A percentile compares a stretch with the other conserved stretches of the same genome.
phyloP scores from a whole-genome alignment of 192 early-diverging fungal species.

The Globomyces pollinis-pini region DNA sequence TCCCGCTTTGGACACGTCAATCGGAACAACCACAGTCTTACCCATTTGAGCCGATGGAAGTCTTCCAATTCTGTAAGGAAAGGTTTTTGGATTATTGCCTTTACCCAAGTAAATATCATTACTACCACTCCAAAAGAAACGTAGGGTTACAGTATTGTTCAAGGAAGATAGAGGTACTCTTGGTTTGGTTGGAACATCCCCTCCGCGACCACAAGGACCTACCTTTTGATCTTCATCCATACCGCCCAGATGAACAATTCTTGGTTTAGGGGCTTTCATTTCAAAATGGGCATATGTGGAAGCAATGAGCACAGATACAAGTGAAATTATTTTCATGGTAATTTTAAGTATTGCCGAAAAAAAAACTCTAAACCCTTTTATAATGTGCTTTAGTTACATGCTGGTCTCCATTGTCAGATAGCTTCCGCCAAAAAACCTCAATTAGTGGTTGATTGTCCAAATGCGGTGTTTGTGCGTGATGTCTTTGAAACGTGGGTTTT shows the following conservation, averaged over 20 bases:
- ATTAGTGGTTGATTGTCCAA: too few species aligned
- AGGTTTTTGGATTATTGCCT: conserved; percentile 14
- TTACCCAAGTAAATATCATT: conserved; percentile 14
- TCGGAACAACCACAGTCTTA: conserved; percentile 9
- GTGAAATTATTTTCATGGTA: too few species aligned
- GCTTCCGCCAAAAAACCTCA: too few species aligned
- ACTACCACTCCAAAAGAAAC: conserved; percentile 19
- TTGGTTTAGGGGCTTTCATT: not conserved
- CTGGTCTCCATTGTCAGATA: too few species aligned
- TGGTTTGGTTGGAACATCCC: not conserved
- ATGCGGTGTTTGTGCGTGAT: too few species aligned
- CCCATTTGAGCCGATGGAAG: conserved; percentile 10
- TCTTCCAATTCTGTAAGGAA: conserved; percentile 22
- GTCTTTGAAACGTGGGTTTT: too few species aligned
- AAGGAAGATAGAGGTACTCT: not conserved
- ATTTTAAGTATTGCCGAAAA: too few species aligned
- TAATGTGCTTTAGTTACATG: too few species aligned
- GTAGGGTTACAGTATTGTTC: conserved; percentile 1
- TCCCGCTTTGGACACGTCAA: conserved; percentile 10
- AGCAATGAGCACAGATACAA: not conserved
- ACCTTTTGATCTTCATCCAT: not conserved
- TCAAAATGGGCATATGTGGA: not conserved
- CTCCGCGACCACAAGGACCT: conserved; percentile 7
- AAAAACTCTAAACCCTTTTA: too few species aligned
- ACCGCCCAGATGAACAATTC: conserved; percentile 12